Conservation (phyloP, 768 basidiomycete species). For the Suillus ampliporus region DNA sequence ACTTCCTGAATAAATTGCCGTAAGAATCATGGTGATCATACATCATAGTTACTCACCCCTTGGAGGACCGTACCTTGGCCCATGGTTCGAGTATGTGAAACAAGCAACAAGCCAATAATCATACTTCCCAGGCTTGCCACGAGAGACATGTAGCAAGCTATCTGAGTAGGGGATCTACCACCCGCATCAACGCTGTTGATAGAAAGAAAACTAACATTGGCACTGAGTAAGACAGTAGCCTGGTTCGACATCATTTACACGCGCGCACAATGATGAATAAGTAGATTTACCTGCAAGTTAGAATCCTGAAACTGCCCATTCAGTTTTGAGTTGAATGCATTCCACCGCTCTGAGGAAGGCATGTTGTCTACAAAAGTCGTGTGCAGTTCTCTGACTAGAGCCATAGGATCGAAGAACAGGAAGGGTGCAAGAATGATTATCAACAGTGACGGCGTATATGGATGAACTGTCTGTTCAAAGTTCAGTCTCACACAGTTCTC, state of each 20-base stretch:
- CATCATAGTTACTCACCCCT: constrained; percentile 31
- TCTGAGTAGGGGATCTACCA: constrained; percentile 34
- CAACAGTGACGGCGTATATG: constrained; percentile 37
- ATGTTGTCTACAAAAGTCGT: constrained; percentile 55
- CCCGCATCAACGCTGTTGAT: constrained; percentile 46
- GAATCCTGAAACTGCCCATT: constrained; percentile 57
- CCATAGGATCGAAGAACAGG: constrained; percentile 56
- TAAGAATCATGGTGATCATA: constrained; percentile 14
- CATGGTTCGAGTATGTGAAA: constrained; percentile 41
- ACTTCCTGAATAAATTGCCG: constrained; percentile 19
- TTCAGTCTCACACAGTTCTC: constrained; percentile 49
- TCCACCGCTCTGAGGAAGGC: constrained; percentile 48
- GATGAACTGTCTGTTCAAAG: constrained; percentile 39
- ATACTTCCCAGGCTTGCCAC: constrained; percentile 42
- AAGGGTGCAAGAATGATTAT: constrained; percentile 47
- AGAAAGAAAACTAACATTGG: constrained; percentile 58
- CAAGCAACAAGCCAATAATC: constrained; percentile 43
- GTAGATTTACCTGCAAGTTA: constrained; percentile 53
- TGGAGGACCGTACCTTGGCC: constrained; percentile 26
- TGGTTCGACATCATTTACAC: constrained; percentile 20
- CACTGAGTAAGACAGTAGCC: constrained; percentile 56
- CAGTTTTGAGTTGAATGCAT: constrained; percentile 47
- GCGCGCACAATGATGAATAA: not conserved
- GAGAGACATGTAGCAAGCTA: constrained; percentile 46
- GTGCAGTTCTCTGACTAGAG: constrained; percentile 50